These are phyloP conservation scores for Mycosphaerella sp. DNA, from an alignment of 2,329 filamentous ascomycete genomes.

Conservation along the genomic window DNA sequence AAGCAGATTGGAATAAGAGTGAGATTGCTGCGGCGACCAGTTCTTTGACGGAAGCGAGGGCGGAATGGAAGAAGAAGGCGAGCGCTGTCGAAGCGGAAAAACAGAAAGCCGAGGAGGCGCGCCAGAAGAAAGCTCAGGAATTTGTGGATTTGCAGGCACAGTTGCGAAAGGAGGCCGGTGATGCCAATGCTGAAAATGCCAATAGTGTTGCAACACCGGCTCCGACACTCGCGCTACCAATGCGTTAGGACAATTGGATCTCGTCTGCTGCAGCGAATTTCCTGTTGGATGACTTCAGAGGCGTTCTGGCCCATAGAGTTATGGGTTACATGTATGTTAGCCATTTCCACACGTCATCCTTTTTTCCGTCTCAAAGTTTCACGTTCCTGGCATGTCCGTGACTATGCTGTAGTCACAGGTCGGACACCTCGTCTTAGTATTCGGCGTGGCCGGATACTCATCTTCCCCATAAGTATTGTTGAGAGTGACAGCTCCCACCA, in stretches of 20 bases:
- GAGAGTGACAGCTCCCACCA: conserved; percentile 28
- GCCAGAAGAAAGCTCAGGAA: conserved; percentile 14
- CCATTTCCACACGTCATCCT: too few species aligned
- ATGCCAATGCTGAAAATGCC: too few species aligned
- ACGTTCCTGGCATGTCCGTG: conserved; percentile 17
- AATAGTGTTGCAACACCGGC: too few species aligned
- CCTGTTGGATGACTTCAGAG: too few species aligned
- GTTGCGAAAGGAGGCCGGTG: conserved; percentile 18
- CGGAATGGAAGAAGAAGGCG: conserved; percentile 23
- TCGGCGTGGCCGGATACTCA: conserved; percentile 25
- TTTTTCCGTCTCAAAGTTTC: not conserved
- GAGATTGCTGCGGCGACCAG: conserved; percentile 30
- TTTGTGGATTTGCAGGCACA: conserved; percentile 15
- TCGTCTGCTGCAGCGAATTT: too few species aligned
- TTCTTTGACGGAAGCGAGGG: conserved; percentile 27
- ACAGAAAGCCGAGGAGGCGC: conserved; percentile 11
- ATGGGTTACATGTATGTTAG: too few species aligned
- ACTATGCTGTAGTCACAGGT: conserved; percentile 20
- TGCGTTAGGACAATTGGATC: too few species aligned
- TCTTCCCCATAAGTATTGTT: conserved; percentile 31
- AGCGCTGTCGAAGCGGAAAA: conserved; percentile 16
- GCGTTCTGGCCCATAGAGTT: too few species aligned
- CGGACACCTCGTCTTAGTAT: conserved; percentile 22
- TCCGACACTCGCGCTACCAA: too few species aligned
- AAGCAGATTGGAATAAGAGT: conserved; percentile 29